These are phyloP conservation scores for Paramecium sexaurelia DNA, from an alignment of 73 alveolate genomes.

Conservation along the genomic window DNA sequence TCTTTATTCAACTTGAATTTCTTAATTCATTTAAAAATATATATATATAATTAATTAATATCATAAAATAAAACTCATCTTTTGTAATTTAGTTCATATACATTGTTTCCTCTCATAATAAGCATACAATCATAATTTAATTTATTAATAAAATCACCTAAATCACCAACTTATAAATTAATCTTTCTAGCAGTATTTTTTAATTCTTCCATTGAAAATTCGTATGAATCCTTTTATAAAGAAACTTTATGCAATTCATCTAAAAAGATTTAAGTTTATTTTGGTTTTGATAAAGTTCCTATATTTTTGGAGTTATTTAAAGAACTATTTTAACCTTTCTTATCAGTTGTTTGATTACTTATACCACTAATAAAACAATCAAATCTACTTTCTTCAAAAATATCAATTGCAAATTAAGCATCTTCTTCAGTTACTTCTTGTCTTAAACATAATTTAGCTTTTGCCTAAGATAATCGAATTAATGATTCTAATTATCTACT, in stretches of 20 bases:
- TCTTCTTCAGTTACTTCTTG: constrained; percentile 79
- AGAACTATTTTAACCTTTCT: constrained; percentile 30
- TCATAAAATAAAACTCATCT: not conserved
- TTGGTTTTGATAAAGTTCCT: constrained; percentile 76
- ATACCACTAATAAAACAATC: constrained; percentile 69
- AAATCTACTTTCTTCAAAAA: constrained; percentile 81
- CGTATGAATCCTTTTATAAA: constrained; percentile 58
- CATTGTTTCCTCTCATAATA: constrained; percentile 20
- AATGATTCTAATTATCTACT: constrained; percentile 85
- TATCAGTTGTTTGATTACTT: not conserved
- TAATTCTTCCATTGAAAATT: constrained; percentile 74
- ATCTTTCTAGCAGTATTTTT: constrained; percentile 73
- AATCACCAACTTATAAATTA: constrained; percentile 88
- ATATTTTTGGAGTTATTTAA: constrained; percentile 69
- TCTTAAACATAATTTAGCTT: constrained; percentile 85
- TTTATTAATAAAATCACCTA: constrained; percentile 75
- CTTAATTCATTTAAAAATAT: not conserved
- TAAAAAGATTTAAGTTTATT: constrained; percentile 77
- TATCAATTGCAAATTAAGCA: constrained; percentile 83
- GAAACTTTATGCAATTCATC: constrained; percentile 79
- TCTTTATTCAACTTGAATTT: constrained; percentile 20
- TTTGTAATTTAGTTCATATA: not conserved
- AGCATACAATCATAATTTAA: constrained; percentile 69
- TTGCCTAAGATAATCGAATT: constrained; percentile 82
- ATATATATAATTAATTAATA: not conserved